These are phyloP conservation scores for Rhizopogon parksii DNA, from an alignment of 1,284 basidiomycete genomes.

Conservation along the genomic window DNA sequence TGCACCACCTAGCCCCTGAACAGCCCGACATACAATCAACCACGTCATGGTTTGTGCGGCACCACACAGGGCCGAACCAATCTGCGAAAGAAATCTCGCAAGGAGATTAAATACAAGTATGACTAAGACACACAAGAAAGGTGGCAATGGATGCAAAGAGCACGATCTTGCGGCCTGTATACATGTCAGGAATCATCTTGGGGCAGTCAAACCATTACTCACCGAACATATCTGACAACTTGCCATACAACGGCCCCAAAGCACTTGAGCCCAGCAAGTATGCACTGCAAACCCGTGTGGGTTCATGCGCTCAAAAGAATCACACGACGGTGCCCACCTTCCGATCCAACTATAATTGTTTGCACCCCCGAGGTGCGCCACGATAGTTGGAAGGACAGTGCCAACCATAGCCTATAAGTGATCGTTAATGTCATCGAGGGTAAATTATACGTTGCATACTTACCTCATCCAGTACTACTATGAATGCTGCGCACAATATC, in stretches of 20 bases:
- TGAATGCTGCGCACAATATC: slow-evolving; percentile 47
- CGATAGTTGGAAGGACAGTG: slow-evolving; percentile 77
- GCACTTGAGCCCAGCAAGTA: slow-evolving; percentile 70
- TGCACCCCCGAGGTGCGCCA: slow-evolving; percentile 61
- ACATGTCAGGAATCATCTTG: neutral
- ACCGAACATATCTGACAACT: slow-evolving; percentile 60
- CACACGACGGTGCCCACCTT: slow-evolving; percentile 37
- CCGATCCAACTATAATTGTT: slow-evolving; percentile 71
- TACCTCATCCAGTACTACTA: slow-evolving; percentile 58
- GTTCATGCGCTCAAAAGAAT: slow-evolving; percentile 1
- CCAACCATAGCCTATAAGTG: slow-evolving; percentile 60
- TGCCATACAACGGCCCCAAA: slow-evolving; percentile 68
- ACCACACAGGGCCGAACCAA: slow-evolving; percentile 78
- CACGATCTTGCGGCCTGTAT: slow-evolving; percentile 64
- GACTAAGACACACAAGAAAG: slow-evolving; percentile 50
- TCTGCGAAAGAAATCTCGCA: slow-evolving; percentile 27
- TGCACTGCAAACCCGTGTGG: slow-evolving; percentile 36
- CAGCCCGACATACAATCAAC: slow-evolving; percentile 69
- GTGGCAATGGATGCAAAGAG: slow-evolving; percentile 61
- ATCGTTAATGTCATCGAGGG: neutral
- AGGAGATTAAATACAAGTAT: neutral
- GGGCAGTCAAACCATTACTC: slow-evolving; percentile 4
- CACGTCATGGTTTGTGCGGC: slow-evolving; percentile 71
- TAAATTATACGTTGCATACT: slow-evolving; percentile 5
- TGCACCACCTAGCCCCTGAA: slow-evolving; percentile 81